Base-by-base conservation (phyloP, 495 filamentous ascomycete genomes). In the Elasticomyces elasticus region DNA sequence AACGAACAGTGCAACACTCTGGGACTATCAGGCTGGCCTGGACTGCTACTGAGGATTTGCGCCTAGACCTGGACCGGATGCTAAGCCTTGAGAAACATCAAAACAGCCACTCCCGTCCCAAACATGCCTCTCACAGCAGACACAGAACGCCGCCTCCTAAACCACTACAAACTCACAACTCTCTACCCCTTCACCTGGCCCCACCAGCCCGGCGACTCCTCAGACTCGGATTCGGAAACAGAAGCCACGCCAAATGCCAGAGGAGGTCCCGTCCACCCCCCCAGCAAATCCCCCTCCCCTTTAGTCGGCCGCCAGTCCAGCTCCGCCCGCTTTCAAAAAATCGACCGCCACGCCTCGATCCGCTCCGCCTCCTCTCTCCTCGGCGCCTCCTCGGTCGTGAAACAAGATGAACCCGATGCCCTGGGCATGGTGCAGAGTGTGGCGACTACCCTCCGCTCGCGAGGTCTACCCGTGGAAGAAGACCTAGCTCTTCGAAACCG, bases 361-460 rank as follows among this genome's bases (percentile, higher is more conserved):
- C 74, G 80, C 61, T 75, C 74, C 62, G 45, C 46, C 30, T 84
- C 74, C 64, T 81, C 78, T 17, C 78, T 74, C 31, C 78, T 83
- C 62, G 79, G 77, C 25, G 73, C 84, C 40, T 84, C 87, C 58
- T 91, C 83, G 61, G 64, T 89, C 43, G 84, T 89, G 17, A 86
- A 88, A 64, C 81, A 82, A 59, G 92, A 98, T 65, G 92, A 98
- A 66, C 80, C 87, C 0, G 92, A 98, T 66, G 89, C 92, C 1
- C 69, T 98, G 40, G 92, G 92, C 0, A 76, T 76, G 11, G 76
- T 82, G 0, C 82, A 86, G 45, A 94, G 86, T 62, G 89, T 98
- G n/a, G 80, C 95, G 54, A 76, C 83, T 57, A 75, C 86, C 11
- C 72, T 98, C 31, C 82, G 82, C 62, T 77, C 83, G 52, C 70